phyloP scores from a whole-genome alignment of 148 eudicot species.

The Camellia lanceoleosa region DNA sequence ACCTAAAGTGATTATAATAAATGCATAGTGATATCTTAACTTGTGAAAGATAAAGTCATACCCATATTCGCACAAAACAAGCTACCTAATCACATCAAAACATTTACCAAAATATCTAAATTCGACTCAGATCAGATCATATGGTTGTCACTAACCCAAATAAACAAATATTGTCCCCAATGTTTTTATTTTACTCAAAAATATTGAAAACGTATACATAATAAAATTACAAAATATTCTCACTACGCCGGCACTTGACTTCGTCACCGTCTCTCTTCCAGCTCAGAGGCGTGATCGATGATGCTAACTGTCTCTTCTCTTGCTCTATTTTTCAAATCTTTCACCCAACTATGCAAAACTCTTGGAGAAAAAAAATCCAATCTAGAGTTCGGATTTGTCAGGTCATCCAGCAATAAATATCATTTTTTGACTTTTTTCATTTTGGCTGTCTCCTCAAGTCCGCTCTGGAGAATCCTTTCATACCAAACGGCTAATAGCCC shows the following conservation, averaged over 20 bases:
- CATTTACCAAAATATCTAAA: not conserved
- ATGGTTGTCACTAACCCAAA: not conserved
- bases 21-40: not conserved
- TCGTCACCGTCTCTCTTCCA: not conserved
- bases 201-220: not conserved
- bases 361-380: too few relatives aligned
- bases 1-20: too few relatives aligned
- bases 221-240: not conserved
- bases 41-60: not conserved
- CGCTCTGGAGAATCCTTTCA: too few relatives aligned
- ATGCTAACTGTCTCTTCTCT: not conserved
- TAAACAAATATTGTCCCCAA: not conserved
- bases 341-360: not conserved
- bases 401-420: too few relatives aligned
- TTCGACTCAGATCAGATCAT: not conserved
- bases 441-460: too few relatives aligned
- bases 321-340: not conserved
- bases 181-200: not conserved
- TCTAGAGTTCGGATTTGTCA: too few relatives aligned
- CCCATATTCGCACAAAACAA: not conserved
- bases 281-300: conserved; percentile 1
- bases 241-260: not conserved
- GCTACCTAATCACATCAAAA: not conserved
- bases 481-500: too few relatives aligned
- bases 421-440: too few relatives aligned